Base-by-base conservation (phyloP, 2,329 filamentous ascomycete species). In the Didymella lethalis region DNA sequence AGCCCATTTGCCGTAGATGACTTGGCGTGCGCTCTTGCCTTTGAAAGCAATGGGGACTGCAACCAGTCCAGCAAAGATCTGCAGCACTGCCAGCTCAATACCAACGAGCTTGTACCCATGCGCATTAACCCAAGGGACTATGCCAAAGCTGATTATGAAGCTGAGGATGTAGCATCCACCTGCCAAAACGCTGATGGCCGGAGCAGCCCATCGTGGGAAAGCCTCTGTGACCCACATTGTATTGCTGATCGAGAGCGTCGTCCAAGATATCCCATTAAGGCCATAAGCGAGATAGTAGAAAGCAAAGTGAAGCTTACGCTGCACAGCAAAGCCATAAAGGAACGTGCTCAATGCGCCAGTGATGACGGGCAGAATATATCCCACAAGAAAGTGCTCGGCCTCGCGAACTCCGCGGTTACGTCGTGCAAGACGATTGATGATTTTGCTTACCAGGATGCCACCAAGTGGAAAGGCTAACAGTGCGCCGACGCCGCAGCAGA, bases 21-120 rank as follows among this genome's bases (percentile, higher is more conserved):
- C 65, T 49, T 75, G 71, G 41, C 71, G 55, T 3, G 64, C 58
- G 20, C 57, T 66, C 57, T 73, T 75, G 0, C 71, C 72, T 69
- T 68, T 73, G 43, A 75, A 74, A 0, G 69, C 70, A n/a, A 73
- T 62, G 0, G 71, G 72, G 31, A 73, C 29, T 4, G 64, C 64
- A 3, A 74, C 57, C 5, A 73, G 29, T 3, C 72, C 72, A 12
- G 62, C 48, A 0, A 66, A 44, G 18, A 79, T 54, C 62, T 81
- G 61, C 62, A 80, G 55, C 41, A 74, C 44, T 68, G 74, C 48
- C 66, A 78, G 57, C 63, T 80, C 48, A 64, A 78, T 59, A 46
- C 75, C 64, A 44, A 75, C 59, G 54, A 72, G 31, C 66, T 70
- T 54, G 48, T 63, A 71, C 0, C 70, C 71, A 23, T 75, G 70